phyloP scores from a whole-genome alignment of 192 early-diverging fungal genomes.

The Backusella parvicylindrica region DNA sequence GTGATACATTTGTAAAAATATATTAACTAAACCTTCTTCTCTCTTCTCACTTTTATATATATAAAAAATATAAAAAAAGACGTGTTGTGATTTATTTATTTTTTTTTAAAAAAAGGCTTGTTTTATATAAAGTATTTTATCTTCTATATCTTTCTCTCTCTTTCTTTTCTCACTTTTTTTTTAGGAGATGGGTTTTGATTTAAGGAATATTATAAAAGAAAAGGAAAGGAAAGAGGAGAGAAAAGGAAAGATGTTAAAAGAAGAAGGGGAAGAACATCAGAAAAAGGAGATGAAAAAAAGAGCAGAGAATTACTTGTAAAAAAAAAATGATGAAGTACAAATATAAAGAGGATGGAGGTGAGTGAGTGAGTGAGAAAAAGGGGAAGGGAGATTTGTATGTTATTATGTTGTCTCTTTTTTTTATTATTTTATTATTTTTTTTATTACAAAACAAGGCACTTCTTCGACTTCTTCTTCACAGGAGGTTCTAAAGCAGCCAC shows the following conservation, averaged over 20 bases:
- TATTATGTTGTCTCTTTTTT: neutral
- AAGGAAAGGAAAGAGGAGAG: slow-evolving; percentile 13
- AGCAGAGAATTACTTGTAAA: neutral
- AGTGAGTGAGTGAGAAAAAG: neutral
- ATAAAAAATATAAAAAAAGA: neutral
- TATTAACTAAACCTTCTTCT: neutral
- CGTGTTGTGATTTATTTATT: neutral
- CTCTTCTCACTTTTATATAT: neutral
- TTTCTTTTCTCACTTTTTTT: neutral
- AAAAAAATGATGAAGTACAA: neutral
- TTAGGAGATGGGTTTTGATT: neutral
- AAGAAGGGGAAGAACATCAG: neutral
- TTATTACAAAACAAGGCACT: slow-evolving; percentile 75
- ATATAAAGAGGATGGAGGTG: neutral
- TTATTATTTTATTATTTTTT: neutral
- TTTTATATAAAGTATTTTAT: neutral
- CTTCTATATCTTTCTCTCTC: neutral
- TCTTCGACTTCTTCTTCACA: slow-evolving; percentile 69
- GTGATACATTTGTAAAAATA: slow-evolving; percentile 5
- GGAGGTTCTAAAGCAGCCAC: slow-evolving; percentile 94
- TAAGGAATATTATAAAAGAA: slow-evolving; percentile 4
- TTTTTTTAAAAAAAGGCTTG: neutral
- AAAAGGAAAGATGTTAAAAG: neutral
- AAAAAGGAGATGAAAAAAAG: neutral
- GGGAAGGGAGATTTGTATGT: neutral